A percentile compares a stretch with the other conserved stretches of the same genome.
Conservation (phyloP, 495 filamentous ascomycete genomes). For the Mycothermus thermophilus region DNA sequence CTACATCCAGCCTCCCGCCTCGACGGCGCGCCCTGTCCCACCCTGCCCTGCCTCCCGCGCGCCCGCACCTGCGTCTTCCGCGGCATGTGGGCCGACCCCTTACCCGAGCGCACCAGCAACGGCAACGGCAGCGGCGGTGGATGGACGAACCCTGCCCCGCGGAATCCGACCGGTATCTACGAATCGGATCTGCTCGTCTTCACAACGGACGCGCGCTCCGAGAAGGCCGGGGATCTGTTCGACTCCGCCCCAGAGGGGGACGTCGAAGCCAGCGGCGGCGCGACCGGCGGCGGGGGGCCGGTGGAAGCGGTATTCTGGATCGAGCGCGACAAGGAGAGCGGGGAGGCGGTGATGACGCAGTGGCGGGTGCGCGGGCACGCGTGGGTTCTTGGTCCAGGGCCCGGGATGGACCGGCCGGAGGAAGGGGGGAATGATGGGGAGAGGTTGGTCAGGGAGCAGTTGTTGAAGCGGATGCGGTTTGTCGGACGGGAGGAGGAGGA, state of each 20-base stretch:
- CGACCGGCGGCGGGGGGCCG: conserved; percentile 45
- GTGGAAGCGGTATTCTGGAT: conserved; percentile 83
- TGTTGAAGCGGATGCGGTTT: conserved; percentile 36
- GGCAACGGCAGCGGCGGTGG: conserved; percentile 49
- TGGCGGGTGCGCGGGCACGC: conserved; percentile 72
- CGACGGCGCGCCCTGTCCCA: conserved; percentile 1
- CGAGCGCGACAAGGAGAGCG: conserved; percentile 13
- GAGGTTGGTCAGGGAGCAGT: conserved; percentile 26
- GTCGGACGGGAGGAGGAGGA: conserved; percentile 13
- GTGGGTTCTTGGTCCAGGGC: conserved; percentile 48
- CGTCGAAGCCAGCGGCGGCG: conserved; percentile 14
- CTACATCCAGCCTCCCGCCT: conserved; percentile 31
- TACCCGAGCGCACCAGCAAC: neutral
- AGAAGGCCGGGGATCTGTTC: conserved; percentile 60
- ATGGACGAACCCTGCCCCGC: conserved; percentile 42
- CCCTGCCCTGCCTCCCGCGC: conserved; percentile 21
- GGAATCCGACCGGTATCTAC: conserved; percentile 53
- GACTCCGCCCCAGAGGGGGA: conserved; percentile 15
- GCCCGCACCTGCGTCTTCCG: conserved; percentile 52
- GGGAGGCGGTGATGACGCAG: conserved; percentile 46
- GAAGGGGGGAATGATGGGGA: conserved; percentile 27
- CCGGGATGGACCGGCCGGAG: conserved; percentile 48
- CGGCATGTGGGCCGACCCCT: conserved; percentile 54
- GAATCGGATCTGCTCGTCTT: conserved; percentile 66
- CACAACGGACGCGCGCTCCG: conserved; percentile 79